These are phyloP conservation scores for Phytophthora syringae DNA, from an alignment of 352 stramenopile genomes.

Conservation along the genomic window DNA sequence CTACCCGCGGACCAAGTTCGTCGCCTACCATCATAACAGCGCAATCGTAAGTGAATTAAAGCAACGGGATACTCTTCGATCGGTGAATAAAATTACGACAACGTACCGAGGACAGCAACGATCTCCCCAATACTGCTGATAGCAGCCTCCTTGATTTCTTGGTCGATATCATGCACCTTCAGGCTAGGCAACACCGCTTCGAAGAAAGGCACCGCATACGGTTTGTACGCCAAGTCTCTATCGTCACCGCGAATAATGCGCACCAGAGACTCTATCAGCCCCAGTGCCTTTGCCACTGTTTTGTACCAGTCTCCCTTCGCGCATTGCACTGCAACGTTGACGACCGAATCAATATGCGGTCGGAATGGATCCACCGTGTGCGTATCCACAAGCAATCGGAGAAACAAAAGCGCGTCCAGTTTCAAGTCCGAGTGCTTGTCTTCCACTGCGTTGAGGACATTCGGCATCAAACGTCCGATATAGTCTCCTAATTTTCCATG, in stretches of 20 bases:
- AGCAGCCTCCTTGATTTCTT: constrained; percentile 99
- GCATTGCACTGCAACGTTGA: constrained; percentile 88
- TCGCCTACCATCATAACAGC: constrained; percentile 53
- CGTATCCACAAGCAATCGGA: constrained; percentile 93
- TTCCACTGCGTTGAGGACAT: constrained; percentile 86
- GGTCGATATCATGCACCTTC: constrained; percentile 96
- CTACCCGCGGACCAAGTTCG: constrained; percentile 78
- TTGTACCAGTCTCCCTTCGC: constrained; percentile 99
- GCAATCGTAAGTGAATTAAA: constrained; percentile 15
- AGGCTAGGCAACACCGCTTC: constrained; percentile 95
- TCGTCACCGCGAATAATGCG: constrained; percentile 70
- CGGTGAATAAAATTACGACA: background rate
- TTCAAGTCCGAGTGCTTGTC: constrained; percentile 96
- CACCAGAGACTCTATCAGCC: constrained; percentile 93
- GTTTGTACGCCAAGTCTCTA: constrained; percentile 43
- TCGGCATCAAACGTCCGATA: constrained; percentile 79
- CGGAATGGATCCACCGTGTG: constrained; percentile 86
- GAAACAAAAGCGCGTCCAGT: constrained; percentile 94
- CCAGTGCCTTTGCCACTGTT: constrained; percentile 95
- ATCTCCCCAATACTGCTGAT: constrained; percentile 93
- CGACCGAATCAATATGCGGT: constrained; percentile 78
- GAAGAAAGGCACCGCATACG: constrained; percentile 88
- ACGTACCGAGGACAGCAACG: constrained; percentile 71
- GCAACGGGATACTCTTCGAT: background rate
- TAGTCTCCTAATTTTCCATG: constrained; percentile 75